Evolutionary conservation across 768 basidiomycete species (phyloP).

Genomic region (Phylloporus sp.): DNA sequence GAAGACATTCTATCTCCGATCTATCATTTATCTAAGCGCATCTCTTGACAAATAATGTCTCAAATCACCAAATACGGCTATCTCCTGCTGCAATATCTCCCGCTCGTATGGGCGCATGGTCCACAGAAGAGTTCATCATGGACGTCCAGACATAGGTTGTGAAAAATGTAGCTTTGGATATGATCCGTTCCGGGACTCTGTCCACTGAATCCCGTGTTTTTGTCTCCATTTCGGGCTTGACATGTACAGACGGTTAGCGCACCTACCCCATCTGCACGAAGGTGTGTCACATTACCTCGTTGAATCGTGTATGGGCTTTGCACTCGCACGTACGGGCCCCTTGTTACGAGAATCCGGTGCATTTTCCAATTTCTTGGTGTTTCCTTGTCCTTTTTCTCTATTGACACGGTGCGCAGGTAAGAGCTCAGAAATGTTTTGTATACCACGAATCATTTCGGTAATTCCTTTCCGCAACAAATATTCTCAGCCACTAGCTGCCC

Average conservation of each 20-base stretch:
- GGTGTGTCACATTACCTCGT: neutral
- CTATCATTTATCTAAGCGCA: neutral
- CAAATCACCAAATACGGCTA: neutral
- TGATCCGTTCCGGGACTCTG: neutral
- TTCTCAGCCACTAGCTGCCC: conserved; percentile 22
- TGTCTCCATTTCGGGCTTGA: neutral
- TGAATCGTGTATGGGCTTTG: neutral
- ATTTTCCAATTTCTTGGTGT: conserved; percentile 1
- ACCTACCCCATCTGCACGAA: neutral
- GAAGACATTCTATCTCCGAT: neutral
- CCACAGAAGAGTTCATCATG: neutral
- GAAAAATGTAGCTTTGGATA: neutral
- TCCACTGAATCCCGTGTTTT: neutral
- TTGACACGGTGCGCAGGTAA: neutral
- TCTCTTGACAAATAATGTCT: neutral
- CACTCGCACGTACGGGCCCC: conserved; percentile 1
- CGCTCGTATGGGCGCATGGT: too few relatives aligned
- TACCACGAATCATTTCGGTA: conserved; percentile 4
- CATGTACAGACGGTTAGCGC: neutral
- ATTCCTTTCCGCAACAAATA: conserved; percentile 3
- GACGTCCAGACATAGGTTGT: neutral
- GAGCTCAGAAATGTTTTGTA: neutral
- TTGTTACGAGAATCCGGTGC: conserved; percentile 12
- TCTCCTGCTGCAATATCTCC: too few relatives aligned
- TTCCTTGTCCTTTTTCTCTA: neutral